Conservation (phyloP, 1,284 basidiomycete genomes). For the Marasmius fiardii region DNA sequence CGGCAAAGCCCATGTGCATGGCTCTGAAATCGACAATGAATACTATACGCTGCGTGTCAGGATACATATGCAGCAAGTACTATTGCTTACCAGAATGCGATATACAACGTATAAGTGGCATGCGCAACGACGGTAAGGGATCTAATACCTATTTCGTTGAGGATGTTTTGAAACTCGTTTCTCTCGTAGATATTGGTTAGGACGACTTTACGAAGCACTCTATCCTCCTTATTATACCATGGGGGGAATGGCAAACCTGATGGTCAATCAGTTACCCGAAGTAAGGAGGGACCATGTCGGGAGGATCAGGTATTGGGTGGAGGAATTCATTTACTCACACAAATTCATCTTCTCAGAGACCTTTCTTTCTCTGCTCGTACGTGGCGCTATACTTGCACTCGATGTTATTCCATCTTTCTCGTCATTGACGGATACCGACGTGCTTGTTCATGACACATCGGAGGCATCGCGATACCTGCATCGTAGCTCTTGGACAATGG, state of each 20-base stretch:
- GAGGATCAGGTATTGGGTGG: conserved; percentile 7
- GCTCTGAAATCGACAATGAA: neutral
- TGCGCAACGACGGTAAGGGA: conserved; percentile 5
- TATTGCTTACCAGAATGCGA: conserved; percentile 1
- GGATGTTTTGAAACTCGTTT: neutral
- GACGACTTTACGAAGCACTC: conserved; percentile 10
- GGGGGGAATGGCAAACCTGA: neutral
- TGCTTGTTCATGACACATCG: conserved; percentile 4
- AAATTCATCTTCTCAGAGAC: neutral
- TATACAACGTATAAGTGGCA: neutral
- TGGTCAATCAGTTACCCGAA: conserved; percentile 6
- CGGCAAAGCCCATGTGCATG: conserved; percentile 5
- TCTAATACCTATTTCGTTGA: neutral
- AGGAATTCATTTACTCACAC: neutral
- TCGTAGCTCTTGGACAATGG: conserved; percentile 1
- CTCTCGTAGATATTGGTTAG: conserved; percentile 7
- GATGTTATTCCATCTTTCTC: neutral
- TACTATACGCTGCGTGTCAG: conserved; percentile 11
- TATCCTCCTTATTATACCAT: conserved; percentile 8
- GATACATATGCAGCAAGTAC: conserved; percentile 11
- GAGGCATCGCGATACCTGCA: neutral
- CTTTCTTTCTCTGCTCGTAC: conserved; percentile 8
- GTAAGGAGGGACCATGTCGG: neutral
- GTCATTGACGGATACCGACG: neutral
- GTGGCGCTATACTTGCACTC: conserved; percentile 4